Evolutionary conservation across 164 flowering plant species (phyloP).

Genomic region (Aristolochia fimbriata): DNA sequence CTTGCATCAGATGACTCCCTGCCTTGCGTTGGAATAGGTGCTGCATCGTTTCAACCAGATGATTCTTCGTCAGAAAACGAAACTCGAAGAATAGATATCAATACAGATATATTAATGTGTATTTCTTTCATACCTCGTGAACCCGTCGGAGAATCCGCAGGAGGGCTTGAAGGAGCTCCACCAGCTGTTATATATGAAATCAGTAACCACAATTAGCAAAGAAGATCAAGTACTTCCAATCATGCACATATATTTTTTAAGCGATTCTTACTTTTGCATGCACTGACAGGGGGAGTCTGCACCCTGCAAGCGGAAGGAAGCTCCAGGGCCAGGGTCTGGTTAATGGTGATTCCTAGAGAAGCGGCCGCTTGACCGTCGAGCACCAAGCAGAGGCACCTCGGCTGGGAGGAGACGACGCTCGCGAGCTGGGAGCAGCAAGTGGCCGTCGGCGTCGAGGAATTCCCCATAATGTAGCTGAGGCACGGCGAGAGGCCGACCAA

Average conservation of each 20-base stretch:
- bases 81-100: too few relatives aligned
- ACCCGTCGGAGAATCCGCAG: not conserved
- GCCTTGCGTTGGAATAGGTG: too few relatives aligned
- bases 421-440: slow-evolving; percentile 68
- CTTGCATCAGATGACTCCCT: too few relatives aligned
- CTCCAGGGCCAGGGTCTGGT: slow-evolving; percentile 57
- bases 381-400: slow-evolving; percentile 58
- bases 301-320: slow-evolving; percentile 76
- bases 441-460: slow-evolving; percentile 52
- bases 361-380: slow-evolving; percentile 42
- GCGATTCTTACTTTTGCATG: too few relatives aligned
- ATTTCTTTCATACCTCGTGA: too few relatives aligned
- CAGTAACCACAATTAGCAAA: not conserved
- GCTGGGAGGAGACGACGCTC: slow-evolving; percentile 41
- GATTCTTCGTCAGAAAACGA: too few relatives aligned
- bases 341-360: slow-evolving; percentile 41
- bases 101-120: too few relatives aligned
- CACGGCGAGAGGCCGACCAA: slow-evolving; percentile 62
- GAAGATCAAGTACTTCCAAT: too few relatives aligned
- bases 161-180: slow-evolving; percentile 1
- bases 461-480: slow-evolving; percentile 58
- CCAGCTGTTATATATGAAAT: too few relatives aligned
- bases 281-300: slow-evolving; percentile 56
- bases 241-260: too few relatives aligned
- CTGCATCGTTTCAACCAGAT: too few relatives aligned